Percentiles rank a stretch among this genome's conserved stretches.
Conservation (phyloP, 1,284 basidiomycete genomes). For the Trichosporon sp. region DNA sequence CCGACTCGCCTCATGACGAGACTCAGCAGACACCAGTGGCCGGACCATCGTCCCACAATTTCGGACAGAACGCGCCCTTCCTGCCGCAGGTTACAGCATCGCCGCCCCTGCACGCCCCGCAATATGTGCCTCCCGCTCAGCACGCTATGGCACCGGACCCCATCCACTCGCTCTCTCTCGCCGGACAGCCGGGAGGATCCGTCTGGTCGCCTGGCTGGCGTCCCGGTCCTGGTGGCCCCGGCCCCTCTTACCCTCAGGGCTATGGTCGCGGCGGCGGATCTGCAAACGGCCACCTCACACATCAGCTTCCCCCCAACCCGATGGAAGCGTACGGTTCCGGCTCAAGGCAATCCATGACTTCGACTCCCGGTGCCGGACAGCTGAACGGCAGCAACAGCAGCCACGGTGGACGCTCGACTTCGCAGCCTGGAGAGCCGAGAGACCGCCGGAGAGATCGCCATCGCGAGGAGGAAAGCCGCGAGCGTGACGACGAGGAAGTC, state of each 20-base stretch:
- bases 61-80: conserved; percentile 7
- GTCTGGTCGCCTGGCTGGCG: conserved; percentile 21
- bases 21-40: conserved; percentile 14
- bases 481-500: conserved; percentile 61
- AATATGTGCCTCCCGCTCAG: conserved; percentile 43
- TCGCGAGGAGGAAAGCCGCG: conserved; percentile 29
- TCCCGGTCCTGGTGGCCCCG: conserved; percentile 13
- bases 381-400: conserved; percentile 10
- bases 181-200: conserved; percentile 8
- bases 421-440: conserved; percentile 18
- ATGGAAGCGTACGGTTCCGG: conserved; percentile 21
- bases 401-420: conserved; percentile 10
- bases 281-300: conserved; percentile 20
- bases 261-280: conserved; percentile 7
- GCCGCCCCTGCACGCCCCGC: conserved; percentile 37
- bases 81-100: conserved; percentile 41
- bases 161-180: conserved; percentile 29
- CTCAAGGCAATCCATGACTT: conserved; percentile 22
- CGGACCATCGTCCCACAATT: not conserved
- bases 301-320: conserved; percentile 21
- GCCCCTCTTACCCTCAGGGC: conserved; percentile 10
- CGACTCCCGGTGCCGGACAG: conserved; percentile 14
- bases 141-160: conserved; percentile 46
- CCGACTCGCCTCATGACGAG: conserved; percentile 10
- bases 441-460: conserved; percentile 19